Percentiles rank a stretch among this genome's conserved stretches.
These are phyloP conservation scores for Salvia sclarea DNA, from an alignment of 305 asterid species.

Conservation along the genomic window DNA sequence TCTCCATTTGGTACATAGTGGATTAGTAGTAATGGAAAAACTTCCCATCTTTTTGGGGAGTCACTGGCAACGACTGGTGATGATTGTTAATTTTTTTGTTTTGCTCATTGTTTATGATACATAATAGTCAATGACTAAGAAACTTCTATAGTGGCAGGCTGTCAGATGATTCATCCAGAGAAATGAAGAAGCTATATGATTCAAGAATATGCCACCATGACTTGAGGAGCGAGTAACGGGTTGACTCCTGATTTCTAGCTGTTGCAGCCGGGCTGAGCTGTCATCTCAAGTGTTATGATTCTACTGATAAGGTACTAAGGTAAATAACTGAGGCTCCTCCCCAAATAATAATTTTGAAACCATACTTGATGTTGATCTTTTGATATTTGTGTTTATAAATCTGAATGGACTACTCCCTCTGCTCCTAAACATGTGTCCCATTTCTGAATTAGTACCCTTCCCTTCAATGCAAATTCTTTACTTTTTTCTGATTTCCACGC, in stretches of 20 bases:
- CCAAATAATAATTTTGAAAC: neutral
- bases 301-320: constrained; percentile 20
- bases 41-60: neutral
- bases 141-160: constrained; percentile 27
- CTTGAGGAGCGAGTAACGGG: constrained; percentile 11
- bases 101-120: constrained; percentile 16
- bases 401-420: neutral
- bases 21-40: neutral
- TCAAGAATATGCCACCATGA: constrained; percentile 21
- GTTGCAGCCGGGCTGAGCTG: constrained; percentile 28
- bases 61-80: constrained; percentile 7
- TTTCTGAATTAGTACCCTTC: too few relatives aligned
- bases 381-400: neutral
- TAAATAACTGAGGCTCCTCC: constrained; percentile 14
- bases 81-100: constrained; percentile 4
- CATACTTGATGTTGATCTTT: constrained; percentile 11
- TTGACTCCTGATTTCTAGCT: constrained; percentile 33
- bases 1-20: neutral
- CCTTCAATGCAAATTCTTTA: too few relatives aligned
- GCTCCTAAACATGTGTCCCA: too few relatives aligned
- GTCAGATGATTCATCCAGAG: constrained; percentile 12
- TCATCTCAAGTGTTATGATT: constrained; percentile 26
- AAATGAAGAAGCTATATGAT: neutral
- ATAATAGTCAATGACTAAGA: constrained; percentile 6
- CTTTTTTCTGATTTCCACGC: too few relatives aligned